Conservation (phyloP, 1,139 yeast genomes). For the Yarrowia galli region DNA sequence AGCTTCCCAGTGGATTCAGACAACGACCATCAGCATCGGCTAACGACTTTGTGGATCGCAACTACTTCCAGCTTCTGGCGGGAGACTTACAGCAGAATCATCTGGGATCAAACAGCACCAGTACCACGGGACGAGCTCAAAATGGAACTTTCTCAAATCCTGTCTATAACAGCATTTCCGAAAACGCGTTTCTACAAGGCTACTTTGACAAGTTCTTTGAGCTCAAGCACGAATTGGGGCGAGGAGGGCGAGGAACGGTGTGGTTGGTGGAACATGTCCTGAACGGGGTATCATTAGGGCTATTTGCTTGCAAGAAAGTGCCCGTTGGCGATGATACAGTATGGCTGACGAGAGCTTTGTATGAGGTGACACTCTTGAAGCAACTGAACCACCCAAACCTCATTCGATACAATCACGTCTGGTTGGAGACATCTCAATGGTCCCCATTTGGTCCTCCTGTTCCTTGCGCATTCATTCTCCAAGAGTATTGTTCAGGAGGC, state of each 20-base stretch:
- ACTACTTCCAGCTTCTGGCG: conserved; percentile 31
- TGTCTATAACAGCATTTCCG: conserved; percentile 44
- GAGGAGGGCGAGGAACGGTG: conserved; percentile 86
- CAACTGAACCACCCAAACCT: conserved; percentile 65
- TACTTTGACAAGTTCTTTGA: conserved; percentile 73
- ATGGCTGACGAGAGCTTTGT: conserved; percentile 71
- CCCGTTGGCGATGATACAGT: conserved; percentile 78
- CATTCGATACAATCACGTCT: conserved; percentile 87
- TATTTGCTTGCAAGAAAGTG: conserved; percentile 83
- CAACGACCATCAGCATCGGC: neutral
- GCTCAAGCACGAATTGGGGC: conserved; percentile 62
- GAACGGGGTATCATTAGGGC: conserved; percentile 73
- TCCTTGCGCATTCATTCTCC: conserved; percentile 84
- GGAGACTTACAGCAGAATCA: conserved; percentile 9
- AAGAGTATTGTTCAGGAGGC: conserved; percentile 89
- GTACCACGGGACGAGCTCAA: neutral
- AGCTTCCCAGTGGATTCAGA: conserved; percentile 14
- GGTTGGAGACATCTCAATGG: conserved; percentile 79
- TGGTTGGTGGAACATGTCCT: conserved; percentile 81
- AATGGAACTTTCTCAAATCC: neutral
- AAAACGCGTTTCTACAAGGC: conserved; percentile 68
- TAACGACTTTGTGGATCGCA: conserved; percentile 18
- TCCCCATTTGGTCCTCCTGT: conserved; percentile 65
- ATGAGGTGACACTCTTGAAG: conserved; percentile 74
- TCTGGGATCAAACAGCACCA: neutral